Evolutionary conservation across 148 eudicot species (phyloP).

Genomic region (Cornus controversa): DNA sequence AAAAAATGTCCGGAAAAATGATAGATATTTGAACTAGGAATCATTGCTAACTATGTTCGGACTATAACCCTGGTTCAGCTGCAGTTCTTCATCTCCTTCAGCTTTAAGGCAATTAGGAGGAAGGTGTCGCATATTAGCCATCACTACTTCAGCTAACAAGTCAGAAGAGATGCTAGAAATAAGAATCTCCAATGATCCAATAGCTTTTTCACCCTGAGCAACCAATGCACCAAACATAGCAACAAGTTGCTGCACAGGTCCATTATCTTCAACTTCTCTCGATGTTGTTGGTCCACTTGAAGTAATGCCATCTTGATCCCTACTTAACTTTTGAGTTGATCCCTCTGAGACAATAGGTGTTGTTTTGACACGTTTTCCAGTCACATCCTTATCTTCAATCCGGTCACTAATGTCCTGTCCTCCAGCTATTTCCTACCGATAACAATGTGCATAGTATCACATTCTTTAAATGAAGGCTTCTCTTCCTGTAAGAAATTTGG

Average conservation of each 20-base stretch:
- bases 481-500: slow-evolving; percentile 56
- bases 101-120: slow-evolving; percentile 53
- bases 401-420: slow-evolving; percentile 38
- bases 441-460: slow-evolving; percentile 30
- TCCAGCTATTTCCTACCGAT: slow-evolving; percentile 68
- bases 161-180: slow-evolving; percentile 90
- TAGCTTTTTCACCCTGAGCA: slow-evolving; percentile 92
- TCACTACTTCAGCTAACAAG: slow-evolving; percentile 88
- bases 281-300: slow-evolving; percentile 33
- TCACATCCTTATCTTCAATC: slow-evolving; percentile 51
- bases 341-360: slow-evolving; percentile 40
- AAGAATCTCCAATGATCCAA: slow-evolving; percentile 74
- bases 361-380: slow-evolving; percentile 69
- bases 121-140: slow-evolving; percentile 75
- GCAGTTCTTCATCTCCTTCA: slow-evolving; percentile 53
- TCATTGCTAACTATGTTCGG: slow-evolving; percentile 36
- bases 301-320: slow-evolving; percentile 29
- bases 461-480: slow-evolving; percentile 36
- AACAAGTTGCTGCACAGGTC: slow-evolving; percentile 85
- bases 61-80: too few species aligned
- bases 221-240: slow-evolving; percentile 80
- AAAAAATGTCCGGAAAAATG: slow-evolving; percentile 50
- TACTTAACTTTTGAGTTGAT: too few species aligned
- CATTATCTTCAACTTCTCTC: slow-evolving; percentile 49
- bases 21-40: slow-evolving; percentile 51